phyloP scores from a whole-genome alignment of 176 grass and related monocot species.

The Microstegium vimineum region DNA sequence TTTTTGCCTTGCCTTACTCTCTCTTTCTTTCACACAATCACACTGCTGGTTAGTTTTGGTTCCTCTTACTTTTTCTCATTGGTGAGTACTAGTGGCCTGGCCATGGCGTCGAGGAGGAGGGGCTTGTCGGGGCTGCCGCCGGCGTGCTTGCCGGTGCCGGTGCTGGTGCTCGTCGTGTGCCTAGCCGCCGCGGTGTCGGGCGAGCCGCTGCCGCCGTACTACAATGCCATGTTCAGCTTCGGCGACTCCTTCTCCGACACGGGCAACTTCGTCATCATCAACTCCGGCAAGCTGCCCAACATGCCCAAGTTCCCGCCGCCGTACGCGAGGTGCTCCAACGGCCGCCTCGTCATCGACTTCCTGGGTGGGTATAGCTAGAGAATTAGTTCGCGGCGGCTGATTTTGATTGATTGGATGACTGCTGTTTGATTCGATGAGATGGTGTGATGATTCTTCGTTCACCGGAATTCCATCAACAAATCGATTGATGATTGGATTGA shows the following conservation, averaged over 20 bases:
- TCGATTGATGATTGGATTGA: background rate
- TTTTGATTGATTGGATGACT: too few species aligned
- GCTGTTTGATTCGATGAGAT: background rate
- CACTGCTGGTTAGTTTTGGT: background rate
- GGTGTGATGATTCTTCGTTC: background rate
- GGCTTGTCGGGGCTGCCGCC: background rate
- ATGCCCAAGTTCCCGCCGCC: slow-evolving; percentile 68
- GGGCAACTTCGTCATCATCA: slow-evolving; percentile 78
- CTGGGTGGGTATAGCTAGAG: too few species aligned
- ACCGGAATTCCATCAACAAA: background rate
- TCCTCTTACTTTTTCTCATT: background rate
- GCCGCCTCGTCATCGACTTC: slow-evolving; percentile 80
- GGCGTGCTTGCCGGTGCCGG: background rate
- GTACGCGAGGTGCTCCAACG: slow-evolving; percentile 77
- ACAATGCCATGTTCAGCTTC: slow-evolving; percentile 87
- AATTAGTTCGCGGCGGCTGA: too few species aligned
- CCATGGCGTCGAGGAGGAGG: slow-evolving; percentile 4
- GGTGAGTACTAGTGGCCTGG: background rate
- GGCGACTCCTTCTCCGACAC: slow-evolving; percentile 88
- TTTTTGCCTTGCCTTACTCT: background rate
- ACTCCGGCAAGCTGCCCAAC: slow-evolving; percentile 58
- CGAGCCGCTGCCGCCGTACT: slow-evolving; percentile 40
- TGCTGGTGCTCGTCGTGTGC: background rate
- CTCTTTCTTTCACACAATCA: background rate
- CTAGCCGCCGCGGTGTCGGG: background rate